phyloP scores from a whole-genome alignment of 495 filamentous ascomycete species.

The Annulohypoxylon bovei region DNA sequence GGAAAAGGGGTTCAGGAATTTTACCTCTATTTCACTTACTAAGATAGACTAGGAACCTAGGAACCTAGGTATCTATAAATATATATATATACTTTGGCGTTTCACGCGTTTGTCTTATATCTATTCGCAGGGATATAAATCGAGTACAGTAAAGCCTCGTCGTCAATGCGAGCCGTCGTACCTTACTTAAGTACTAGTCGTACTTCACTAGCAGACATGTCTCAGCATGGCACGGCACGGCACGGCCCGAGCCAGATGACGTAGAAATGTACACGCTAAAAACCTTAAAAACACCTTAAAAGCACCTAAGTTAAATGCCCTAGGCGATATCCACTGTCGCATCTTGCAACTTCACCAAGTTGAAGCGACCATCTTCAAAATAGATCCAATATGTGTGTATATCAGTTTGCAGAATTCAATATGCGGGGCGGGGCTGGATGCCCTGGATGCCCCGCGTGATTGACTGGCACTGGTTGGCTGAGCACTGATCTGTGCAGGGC shows the following conservation, averaged over 20 bases:
- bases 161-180: not conserved
- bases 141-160: not conserved
- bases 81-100: not conserved
- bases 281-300: not conserved
- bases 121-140: not conserved
- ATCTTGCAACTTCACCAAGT: too few species aligned
- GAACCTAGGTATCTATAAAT: too few species aligned
- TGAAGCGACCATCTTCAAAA: too few species aligned
- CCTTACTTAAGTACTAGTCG: too few species aligned
- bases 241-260: not conserved
- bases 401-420: not conserved
- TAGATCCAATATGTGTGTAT: too few species aligned
- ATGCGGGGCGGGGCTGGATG: not conserved
- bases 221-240: not conserved
- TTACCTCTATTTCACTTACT: too few species aligned
- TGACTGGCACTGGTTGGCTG: not conserved
- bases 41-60: not conserved
- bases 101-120: not conserved
- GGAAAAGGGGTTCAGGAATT: not conserved
- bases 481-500: not conserved
- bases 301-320: not conserved
- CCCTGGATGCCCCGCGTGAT: too few species aligned
- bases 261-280: not conserved
- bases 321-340: too few species aligned
- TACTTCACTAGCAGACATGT: not conserved